Base-by-base conservation (phyloP, 371 early-diverging fungal species). In the Chytridium lagenaria region DNA sequence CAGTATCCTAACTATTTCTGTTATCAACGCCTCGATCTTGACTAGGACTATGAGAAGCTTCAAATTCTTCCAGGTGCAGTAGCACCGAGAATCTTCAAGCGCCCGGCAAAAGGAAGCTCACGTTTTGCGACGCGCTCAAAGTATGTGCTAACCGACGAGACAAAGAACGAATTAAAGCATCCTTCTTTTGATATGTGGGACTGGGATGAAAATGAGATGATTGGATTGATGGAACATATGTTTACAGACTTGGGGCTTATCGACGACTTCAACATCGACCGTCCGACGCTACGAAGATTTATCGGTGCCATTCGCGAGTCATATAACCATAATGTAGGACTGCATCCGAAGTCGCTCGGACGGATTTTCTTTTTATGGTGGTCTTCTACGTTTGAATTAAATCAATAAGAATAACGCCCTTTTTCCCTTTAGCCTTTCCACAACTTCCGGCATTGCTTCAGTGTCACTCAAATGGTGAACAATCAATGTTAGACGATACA, bases 381-480 rank as follows among this genome's bases (percentile, higher is more conserved):
- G n/a, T n/a, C n/a, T n/a, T n/a, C n/a, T n/a, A n/a, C n/a, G n/a
- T n/a, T n/a, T n/a, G n/a, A n/a, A n/a, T n/a, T n/a, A n/a, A n/a
- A n/a, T n/a, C n/a, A n/a, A n/a, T n/a, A n/a, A n/a, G n/a, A n/a
- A n/a, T n/a, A n/a, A n/a, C n/a, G n/a, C n/a, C n/a, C n/a, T n/a
- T n/a, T n/a, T n/a, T n/a, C n/a, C n/a, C n/a, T 34, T 52, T 39
- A 73, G 74, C 81, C 83, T 12, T 86, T 86, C 72, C 86, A 86
- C 70, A 86, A 86, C 70, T 86, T 86, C 69, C 71, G 79, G 31
- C 86, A 86, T 61, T 81, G 81, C 69, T 86, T 86, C 59, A 85
- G 86, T 61, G 86, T 86, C n/a, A 81, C 86, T 19, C 86, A 86
- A 68, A 75, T 75, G 75, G 75, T 70, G 49, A 7, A 34, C 26